Evolutionary conservation across 805 yeast species (phyloP).

Genomic region (Cyberlindnera samutprakarnensis): DNA sequence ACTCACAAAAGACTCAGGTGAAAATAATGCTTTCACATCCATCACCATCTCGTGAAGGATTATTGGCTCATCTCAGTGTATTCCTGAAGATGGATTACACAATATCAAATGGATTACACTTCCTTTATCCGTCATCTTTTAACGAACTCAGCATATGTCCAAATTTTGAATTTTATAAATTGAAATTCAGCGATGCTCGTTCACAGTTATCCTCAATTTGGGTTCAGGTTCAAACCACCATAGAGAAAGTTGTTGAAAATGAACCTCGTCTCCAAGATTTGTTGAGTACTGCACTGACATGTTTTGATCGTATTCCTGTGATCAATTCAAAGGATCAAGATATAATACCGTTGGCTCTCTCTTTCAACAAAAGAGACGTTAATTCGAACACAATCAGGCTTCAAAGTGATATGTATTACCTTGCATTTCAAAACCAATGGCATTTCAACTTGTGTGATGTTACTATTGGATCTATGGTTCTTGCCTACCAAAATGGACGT

Average conservation of each 20-base stretch:
- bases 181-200: conserved; percentile 54
- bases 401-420: conserved; percentile 53
- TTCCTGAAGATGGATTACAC: conserved; percentile 66
- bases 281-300: conserved; percentile 47
- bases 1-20: conserved; percentile 37
- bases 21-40: conserved; percentile 61
- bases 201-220: conserved; percentile 57
- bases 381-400: conserved; percentile 37
- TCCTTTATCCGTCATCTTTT: conserved; percentile 61
- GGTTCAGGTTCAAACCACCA: conserved; percentile 49
- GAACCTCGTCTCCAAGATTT: conserved; percentile 37
- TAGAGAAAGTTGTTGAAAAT: conserved; percentile 33
- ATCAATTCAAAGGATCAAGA: conserved; percentile 30
- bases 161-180: conserved; percentile 53
- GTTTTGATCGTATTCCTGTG: conserved; percentile 57
- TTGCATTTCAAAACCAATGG: conserved; percentile 69
- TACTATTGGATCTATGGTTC: conserved; percentile 39
- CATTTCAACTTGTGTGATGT: conserved; percentile 67
- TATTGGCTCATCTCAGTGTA: conserved; percentile 60
- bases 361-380: conserved; percentile 30
- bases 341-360: conserved; percentile 33
- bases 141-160: conserved; percentile 62
- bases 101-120: conserved; percentile 65
- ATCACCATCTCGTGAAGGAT: conserved; percentile 63
- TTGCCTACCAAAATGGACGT: conserved; percentile 37